Evolutionary conservation across 768 basidiomycete genomes (phyloP), one percentile per base, ranked within the genome.

Genomic region (Stropharia rugosoannulata): DNA sequence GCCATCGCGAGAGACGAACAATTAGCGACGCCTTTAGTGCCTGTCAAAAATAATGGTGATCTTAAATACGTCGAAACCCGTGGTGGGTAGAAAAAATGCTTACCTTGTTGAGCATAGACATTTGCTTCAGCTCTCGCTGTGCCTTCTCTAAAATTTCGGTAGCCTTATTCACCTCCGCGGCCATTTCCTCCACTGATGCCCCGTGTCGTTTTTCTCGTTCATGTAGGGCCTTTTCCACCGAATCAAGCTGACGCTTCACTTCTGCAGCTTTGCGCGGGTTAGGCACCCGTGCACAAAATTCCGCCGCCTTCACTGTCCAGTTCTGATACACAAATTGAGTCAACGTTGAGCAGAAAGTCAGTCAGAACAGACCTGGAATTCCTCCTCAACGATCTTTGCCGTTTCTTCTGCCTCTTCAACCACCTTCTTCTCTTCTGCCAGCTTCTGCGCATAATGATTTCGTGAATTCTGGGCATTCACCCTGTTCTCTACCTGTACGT

Each of bases 101-200:
- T 57, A 87, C 92, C 70, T 83, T 85, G 71, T 89, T 91, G 60
- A 94, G 70, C 4, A 68, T 60, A 11, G 77, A 67, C 77, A 92
- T 83, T 39, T 83, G 81, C 54, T 77, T 84, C 43, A 93, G 74
- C 51, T 89, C 86, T 41, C 65, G 73, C 55, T 84, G 79, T 0
- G 85, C 89, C 15, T 73, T 81, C 3, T 88, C 80, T 11, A 87
- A 72, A 22, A 77, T 80, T 5, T 75, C 77, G 60, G 80, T 80
- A 10, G 87, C 83, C 55, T 79, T 83, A 66, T 86, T 85, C 18
- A 94, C 76, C 62, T 90, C 84, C 11, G 77, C 73, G 0, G 86
- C 81, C 78, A 96, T 83, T 48, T 93, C 85, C 50, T 92, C 91
- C 5, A 93, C 81, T 1, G 84, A 80, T 0, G 86, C 85, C 7